Percentiles rank a stretch among this genome's conserved stretches.
Evolutionary conservation across 495 filamentous ascomycete genomes (phyloP).

Genomic region (Pyrenopolyporus hunteri): DNA sequence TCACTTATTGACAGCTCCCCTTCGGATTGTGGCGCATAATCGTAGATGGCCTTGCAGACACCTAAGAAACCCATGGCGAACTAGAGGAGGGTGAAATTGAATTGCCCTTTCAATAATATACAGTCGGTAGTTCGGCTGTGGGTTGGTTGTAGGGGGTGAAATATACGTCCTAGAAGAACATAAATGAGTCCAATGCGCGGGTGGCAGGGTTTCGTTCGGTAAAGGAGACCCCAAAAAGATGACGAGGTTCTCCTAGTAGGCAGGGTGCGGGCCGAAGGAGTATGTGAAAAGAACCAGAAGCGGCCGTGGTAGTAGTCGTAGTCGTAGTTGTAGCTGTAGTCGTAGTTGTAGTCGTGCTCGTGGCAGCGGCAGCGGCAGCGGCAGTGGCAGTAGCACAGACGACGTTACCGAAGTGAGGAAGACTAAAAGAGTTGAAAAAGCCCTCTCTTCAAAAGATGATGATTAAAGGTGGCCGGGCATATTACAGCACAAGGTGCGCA

Average conservation of each 20-base stretch:
- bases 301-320: neutral
- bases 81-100: constrained; percentile 4
- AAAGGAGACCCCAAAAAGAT: constrained; percentile 8
- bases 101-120: neutral
- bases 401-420: neutral
- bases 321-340: too few relatives aligned
- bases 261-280: neutral
- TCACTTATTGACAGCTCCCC: constrained; percentile 87
- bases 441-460: constrained; percentile 14
- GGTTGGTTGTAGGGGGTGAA: neutral
- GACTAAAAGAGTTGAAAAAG: constrained; percentile 8
- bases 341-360: neutral
- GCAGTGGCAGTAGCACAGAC: neutral
- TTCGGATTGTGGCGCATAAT: constrained; percentile 88
- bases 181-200: constrained; percentile 14
- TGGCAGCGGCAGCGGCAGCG: neutral
- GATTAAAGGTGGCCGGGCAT: constrained; percentile 12
- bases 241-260: constrained; percentile 12
- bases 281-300: constrained; percentile 3
- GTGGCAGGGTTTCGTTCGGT: constrained; percentile 8
- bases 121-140: neutral
- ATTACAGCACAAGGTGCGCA: constrained; percentile 15
- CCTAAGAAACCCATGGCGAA: constrained; percentile 75
- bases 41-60: constrained; percentile 90
- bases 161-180: constrained; percentile 5